Percentiles rank a stretch among this genome's conserved stretches.
Evolutionary conservation across 495 filamentous ascomycete species (phyloP).

Genomic region (Emericellopsis terricola): DNA sequence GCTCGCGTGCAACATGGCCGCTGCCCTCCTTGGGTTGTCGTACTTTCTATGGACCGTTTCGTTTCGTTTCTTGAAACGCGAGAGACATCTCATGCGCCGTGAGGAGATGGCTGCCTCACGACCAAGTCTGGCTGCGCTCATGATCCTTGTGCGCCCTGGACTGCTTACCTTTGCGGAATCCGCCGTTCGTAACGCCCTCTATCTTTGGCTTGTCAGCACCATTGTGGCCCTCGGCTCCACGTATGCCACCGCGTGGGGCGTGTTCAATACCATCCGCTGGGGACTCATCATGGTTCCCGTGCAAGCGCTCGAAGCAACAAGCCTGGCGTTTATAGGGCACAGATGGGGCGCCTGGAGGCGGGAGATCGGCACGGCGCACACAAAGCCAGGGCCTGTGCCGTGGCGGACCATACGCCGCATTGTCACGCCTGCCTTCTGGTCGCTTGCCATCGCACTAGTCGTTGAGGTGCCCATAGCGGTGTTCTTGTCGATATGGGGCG

Average conservation of each 20-base stretch:
- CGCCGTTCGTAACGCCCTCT: constrained; percentile 47
- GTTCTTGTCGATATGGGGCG: constrained; percentile 40
- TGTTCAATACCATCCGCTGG: constrained; percentile 68
- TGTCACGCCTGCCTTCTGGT: constrained; percentile 33
- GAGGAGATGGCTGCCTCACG: no score
- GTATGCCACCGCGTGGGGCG: constrained; percentile 58
- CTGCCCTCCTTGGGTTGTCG: constrained; percentile 35
- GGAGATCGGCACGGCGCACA: constrained; percentile 14
- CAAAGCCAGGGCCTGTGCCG: constrained; percentile 19
- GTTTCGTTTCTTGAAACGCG: not conserved
- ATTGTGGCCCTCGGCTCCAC: constrained; percentile 42
- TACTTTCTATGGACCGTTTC: constrained; percentile 38
- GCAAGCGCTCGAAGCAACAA: constrained; percentile 44
- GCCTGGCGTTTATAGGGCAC: constrained; percentile 50
- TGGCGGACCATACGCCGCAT: constrained; percentile 21
- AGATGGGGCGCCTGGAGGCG: constrained; percentile 43
- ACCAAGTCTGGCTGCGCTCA: constrained; percentile 27
- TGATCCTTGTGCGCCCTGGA: constrained; percentile 34
- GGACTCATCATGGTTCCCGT: constrained; percentile 64
- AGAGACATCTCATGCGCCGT: constrained; percentile 5
- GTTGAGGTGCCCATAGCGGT: constrained; percentile 47
- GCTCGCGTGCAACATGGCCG: constrained; percentile 38
- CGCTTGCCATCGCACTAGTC: constrained; percentile 27
- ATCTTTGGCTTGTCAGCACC: constrained; percentile 51
- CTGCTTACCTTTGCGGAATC: constrained; percentile 44